Base-by-base conservation (phyloP, 306 rosid species). In the Sicyos baderoa region DNA sequence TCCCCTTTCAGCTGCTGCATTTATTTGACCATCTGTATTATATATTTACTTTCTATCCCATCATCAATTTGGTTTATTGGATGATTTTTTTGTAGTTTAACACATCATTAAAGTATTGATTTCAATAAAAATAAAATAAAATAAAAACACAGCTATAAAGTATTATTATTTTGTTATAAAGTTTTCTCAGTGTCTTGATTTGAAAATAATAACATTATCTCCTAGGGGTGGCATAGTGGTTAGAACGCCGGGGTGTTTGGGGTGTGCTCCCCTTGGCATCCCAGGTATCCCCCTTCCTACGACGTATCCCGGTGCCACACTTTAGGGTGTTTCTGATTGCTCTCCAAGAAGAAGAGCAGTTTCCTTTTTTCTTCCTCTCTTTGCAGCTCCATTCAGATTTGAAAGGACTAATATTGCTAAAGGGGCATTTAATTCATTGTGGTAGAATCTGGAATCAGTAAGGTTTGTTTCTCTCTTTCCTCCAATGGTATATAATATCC, bases 401-500 rank as follows among this genome's bases (percentile, higher is more conserved):
- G 3, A 18, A 32, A 16, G 65, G 23, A 60, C 23, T n/a, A 9
- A 60, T 3, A 4, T 37, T 9, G 48, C 22, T 32, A 1, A 61
- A 4, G 45, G 47, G 21, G 9, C 42, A 58, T 57, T 25, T 13
- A 62, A 29, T 29, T 29, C 35, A 29, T 29, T 29, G 5, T 29
- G 35, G 5, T 29, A 29, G 35, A 29, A 29, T 29, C 4, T 29
- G 35, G 35, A 29, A 29, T 62, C 27, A 17, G 48, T 35, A 62
- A n/a, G 68, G 68, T 62, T 10, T 40, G n/a, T 62, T 27, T 62
- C 8, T 40, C 29, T 62, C 51, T 62, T 32, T 32, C 23, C 66
- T 60, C 48, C 4, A 18, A 62, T 62, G 16, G 68, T 37, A 62
- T 62, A n/a, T n/a, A n/a, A n/a, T n/a, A 35, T 60, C 67, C 67